Evolutionary conservation across 2,329 filamentous ascomycete genomes (phyloP).

Genomic region (Neonectria punicea): DNA sequence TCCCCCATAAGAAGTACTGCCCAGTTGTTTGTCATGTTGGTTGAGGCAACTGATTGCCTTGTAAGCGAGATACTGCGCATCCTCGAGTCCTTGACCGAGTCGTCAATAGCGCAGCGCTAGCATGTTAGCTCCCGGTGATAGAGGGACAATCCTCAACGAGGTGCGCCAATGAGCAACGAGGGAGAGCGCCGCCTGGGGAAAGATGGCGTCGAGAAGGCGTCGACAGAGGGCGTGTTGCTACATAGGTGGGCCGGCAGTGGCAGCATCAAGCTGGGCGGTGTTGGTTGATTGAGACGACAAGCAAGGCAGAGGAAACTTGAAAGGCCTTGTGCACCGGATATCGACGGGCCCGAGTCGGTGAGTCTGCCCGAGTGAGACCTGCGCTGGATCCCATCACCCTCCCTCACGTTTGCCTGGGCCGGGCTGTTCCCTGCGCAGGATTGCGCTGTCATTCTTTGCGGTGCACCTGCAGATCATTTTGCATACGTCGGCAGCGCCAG

Average conservation of each 20-base stretch:
- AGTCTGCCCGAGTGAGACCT: constrained; percentile 11
- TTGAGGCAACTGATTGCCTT: neutral
- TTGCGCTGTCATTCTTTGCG: constrained; percentile 19
- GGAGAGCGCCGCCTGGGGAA: neutral
- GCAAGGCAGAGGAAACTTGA: neutral
- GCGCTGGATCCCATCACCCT: constrained; percentile 8
- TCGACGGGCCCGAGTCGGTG: neutral
- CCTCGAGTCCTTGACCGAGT: constrained; percentile 8
- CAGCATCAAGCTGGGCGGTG: neutral
- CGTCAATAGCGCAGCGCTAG: constrained; percentile 25
- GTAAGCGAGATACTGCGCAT: neutral
- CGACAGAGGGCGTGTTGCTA: constrained; percentile 16
- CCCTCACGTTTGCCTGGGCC: neutral
- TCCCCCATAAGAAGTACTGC: neutral
- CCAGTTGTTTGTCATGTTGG: neutral
- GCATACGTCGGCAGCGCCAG: constrained; percentile 19
- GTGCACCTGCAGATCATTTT: constrained; percentile 28
- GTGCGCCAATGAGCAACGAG: constrained; percentile 12
- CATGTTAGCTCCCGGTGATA: constrained; percentile 33
- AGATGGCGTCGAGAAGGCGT: constrained; percentile 15
- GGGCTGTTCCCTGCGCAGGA: constrained; percentile 1
- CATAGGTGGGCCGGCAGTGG: constrained; percentile 18
- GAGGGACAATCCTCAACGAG: neutral
- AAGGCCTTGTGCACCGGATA: neutral
- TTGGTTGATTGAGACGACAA: neutral